Base-by-base conservation (phyloP, 73 alveolate genomes). In the Diophrys sp. region DNA sequence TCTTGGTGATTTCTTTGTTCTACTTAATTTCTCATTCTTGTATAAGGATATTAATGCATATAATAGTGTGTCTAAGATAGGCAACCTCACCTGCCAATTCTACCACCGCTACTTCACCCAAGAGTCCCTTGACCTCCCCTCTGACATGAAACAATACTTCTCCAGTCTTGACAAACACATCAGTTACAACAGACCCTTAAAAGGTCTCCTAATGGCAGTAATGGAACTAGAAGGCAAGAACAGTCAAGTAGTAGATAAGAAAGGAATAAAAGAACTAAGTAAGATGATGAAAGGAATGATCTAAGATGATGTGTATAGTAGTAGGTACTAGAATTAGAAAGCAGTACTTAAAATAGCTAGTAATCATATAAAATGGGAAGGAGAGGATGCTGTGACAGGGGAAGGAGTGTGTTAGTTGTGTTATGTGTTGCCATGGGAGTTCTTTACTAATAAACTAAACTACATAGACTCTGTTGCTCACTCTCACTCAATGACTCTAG, bases 21-120 rank as follows among this genome's bases (percentile, higher is more conserved):
- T 71, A 23, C 74, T 81, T 30, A 81, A 81, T 57, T 28, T 71
- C 33, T 80, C 83, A 1, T 34, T 56, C 27, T 30, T 81, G 2
- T 74, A 73, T 62, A 81, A 73, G 30, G 90, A 81, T 53, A 23
- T 68, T n/a, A 81, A 55, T 33, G 31, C 74, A 0, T 81, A 73
- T 75, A 73, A 33, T 14, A 31, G 44, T 26, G 62, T 74, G 70
- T 67, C 90, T 29, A 31, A 29, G 29, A 29, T 56, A 14, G 74
- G 70, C 14, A 75, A 74, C 56, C 56, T 74, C 24, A 62, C 66
- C 54, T 73, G 24, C 54, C 28, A 56, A 23, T 81, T 81, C 71
- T 81, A 74, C 66, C 67, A 62, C 68, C 56, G 66, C 25, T 81
- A 57, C 31, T 74, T 81, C 79, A 31, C 18, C 33, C 32, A n/a